Percentiles rank a stretch among this genome's conserved stretches.
phyloP scores from a whole-genome alignment of 2,329 filamentous ascomycete genomes.

The Aspergillus versicolor region DNA sequence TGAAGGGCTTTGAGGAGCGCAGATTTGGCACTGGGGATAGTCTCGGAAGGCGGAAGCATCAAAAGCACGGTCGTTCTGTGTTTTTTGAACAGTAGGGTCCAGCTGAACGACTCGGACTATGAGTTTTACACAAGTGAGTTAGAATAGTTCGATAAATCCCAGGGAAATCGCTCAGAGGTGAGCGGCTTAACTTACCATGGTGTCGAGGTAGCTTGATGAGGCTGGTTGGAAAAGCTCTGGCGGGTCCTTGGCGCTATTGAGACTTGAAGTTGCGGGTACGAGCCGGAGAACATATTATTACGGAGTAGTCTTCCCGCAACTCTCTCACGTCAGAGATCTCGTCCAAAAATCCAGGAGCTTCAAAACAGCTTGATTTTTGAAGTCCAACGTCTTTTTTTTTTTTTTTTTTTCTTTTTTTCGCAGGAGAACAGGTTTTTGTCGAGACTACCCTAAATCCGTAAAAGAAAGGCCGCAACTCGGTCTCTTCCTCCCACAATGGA shows the following conservation, averaged over 20 bases:
- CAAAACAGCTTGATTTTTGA: background rate
- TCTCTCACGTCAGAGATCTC: background rate
- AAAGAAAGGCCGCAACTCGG: background rate
- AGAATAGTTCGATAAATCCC: background rate
- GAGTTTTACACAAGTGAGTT: slow-evolving; percentile 10
- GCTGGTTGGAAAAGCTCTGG: slow-evolving; percentile 16
- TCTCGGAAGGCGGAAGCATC: slow-evolving; percentile 59
- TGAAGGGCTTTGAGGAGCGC: slow-evolving; percentile 59
- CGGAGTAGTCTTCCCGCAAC: background rate
- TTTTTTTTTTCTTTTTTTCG: background rate
- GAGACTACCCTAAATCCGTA: background rate
- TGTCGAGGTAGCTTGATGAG: slow-evolving; percentile 10
- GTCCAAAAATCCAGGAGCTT: background rate
- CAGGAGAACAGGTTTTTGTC: background rate
- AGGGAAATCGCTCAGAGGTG: background rate
- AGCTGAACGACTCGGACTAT: slow-evolving; percentile 47
- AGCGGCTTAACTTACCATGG: slow-evolving; percentile 15
- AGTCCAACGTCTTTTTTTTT: background rate
- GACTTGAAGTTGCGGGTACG: background rate
- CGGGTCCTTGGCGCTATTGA: slow-evolving; percentile 14
- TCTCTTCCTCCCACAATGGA: slow-evolving; percentile 10
- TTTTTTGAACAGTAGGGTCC: slow-evolving; percentile 71
- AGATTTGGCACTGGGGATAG: slow-evolving; percentile 58
- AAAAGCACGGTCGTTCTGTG: slow-evolving; percentile 70
- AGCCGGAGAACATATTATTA: background rate